These are phyloP conservation scores for Elaeagnus macrophylla DNA, from an alignment of 306 rosid species.

Conservation along the genomic window DNA sequence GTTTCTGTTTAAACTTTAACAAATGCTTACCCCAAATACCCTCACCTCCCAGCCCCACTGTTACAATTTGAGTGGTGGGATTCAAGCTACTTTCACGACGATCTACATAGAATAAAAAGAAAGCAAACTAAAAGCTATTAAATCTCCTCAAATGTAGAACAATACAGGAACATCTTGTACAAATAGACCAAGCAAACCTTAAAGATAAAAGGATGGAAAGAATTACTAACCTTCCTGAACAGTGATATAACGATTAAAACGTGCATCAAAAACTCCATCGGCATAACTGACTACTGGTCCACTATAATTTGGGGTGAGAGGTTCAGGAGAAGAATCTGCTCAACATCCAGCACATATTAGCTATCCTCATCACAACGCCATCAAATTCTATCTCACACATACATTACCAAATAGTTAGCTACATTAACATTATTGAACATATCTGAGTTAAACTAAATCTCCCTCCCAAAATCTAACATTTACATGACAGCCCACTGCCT, in stretches of 20 bases:
- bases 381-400: not conserved
- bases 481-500: too few relatives aligned
- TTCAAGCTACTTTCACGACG: constrained; percentile 55
- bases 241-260: constrained; percentile 59
- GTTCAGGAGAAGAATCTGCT: constrained; percentile 53
- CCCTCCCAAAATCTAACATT: too few relatives aligned
- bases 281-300: constrained; percentile 68
- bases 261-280: constrained; percentile 73
- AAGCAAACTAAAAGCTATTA: not conserved
- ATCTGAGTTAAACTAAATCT: too few relatives aligned
- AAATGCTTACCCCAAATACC: constrained; percentile 49
- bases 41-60: constrained; percentile 47
- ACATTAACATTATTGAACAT: too few relatives aligned
- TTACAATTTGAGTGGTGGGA: constrained; percentile 55
- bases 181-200: not conserved
- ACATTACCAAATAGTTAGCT: too few relatives aligned
- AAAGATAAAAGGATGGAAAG: not conserved
- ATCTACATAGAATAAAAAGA: constrained; percentile 38
- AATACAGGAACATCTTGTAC: not conserved
- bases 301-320: constrained; percentile 78
- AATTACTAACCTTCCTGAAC: constrained; percentile 64
- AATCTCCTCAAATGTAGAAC: not conserved
- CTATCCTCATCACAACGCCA: not conserved
- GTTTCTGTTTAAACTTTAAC: not conserved
- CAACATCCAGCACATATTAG: constrained; percentile 8